phyloP scores from a whole-genome alignment of 2,329 filamentous ascomycete genomes.

The Cryphonectria parasitica region DNA sequence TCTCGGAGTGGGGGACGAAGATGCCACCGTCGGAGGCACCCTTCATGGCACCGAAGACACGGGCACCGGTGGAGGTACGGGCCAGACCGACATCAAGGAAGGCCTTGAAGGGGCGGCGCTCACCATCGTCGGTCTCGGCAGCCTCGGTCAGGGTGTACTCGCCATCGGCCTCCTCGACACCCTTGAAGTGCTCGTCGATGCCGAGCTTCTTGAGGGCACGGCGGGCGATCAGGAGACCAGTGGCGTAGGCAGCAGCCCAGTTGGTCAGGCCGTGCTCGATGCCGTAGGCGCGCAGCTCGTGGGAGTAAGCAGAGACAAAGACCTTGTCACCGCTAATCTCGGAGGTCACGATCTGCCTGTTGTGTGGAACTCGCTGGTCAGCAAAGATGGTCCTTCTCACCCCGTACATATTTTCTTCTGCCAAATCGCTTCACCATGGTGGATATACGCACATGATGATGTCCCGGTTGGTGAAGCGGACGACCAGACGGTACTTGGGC shows the following conservation, averaged over 20 bases:
- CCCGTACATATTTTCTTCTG: not conserved
- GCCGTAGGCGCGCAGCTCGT: conserved; percentile 97
- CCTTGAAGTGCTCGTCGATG: conserved; percentile 87
- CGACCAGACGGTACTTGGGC: conserved; percentile 99
- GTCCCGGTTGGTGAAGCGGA: conserved; percentile 99
- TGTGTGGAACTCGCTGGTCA: conserved; percentile 42
- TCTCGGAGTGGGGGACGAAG: conserved; percentile 97
- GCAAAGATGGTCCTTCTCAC: not conserved
- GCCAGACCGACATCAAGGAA: conserved; percentile 97
- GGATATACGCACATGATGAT: conserved; percentile 29
- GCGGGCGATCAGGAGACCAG: conserved; percentile 94
- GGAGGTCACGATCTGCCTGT: conserved; percentile 94
- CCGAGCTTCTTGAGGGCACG: conserved; percentile 97
- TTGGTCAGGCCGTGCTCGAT: conserved; percentile 99
- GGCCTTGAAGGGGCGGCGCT: conserved; percentile 99
- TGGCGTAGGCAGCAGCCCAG: conserved; percentile 97
- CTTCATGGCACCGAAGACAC: conserved; percentile 99
- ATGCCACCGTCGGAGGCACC: conserved; percentile 98
- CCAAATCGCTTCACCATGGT: not conserved
- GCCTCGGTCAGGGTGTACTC: conserved; percentile 97
- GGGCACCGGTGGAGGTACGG: conserved; percentile 97
- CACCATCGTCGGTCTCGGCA: conserved; percentile 84
- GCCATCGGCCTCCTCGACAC: conserved; percentile 96
- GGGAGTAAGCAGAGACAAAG: conserved; percentile 87
- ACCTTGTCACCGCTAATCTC: conserved; percentile 99